phyloP scores from a whole-genome alignment of 257 asterid genomes.

The Prunella vulgaris region DNA sequence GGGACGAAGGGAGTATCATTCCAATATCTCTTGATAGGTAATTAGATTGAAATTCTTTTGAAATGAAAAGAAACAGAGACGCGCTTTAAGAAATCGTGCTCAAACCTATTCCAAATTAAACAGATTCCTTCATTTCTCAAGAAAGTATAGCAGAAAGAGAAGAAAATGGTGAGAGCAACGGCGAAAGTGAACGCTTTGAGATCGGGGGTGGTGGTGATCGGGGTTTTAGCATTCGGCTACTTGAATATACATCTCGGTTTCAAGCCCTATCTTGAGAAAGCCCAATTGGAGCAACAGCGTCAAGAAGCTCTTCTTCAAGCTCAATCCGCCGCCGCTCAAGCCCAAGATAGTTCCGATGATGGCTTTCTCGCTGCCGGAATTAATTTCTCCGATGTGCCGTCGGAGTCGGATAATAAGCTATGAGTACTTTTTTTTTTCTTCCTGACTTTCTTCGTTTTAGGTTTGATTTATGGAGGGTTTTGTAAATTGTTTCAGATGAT shows the following conservation, averaged over 20 bases:
- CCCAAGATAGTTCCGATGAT: constrained; percentile 22
- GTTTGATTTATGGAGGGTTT: constrained; percentile 3
- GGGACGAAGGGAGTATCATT: too few relatives aligned
- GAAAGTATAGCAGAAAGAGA: neutral
- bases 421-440: constrained; percentile 3
- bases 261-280: constrained; percentile 71
- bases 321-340: constrained; percentile 22
- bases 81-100: neutral
- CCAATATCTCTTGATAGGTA: too few relatives aligned
- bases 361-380: constrained; percentile 17
- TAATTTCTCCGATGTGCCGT: constrained; percentile 20
- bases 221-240: constrained; percentile 78
- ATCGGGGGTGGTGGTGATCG: constrained; percentile 66
- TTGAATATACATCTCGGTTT: constrained; percentile 71
- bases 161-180: constrained; percentile 42
- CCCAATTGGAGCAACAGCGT: constrained; percentile 55
- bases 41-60: too few relatives aligned
- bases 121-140: neutral
- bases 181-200: constrained; percentile 70
- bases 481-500: neutral
- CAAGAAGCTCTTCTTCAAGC: constrained; percentile 39
- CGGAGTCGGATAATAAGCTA: constrained; percentile 31
- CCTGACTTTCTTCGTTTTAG: neutral
- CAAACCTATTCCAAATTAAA: neutral
- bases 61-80: neutral